Evolutionary conservation across 768 basidiomycete species (phyloP).

Genomic region (Pulveroboletus sp.): DNA sequence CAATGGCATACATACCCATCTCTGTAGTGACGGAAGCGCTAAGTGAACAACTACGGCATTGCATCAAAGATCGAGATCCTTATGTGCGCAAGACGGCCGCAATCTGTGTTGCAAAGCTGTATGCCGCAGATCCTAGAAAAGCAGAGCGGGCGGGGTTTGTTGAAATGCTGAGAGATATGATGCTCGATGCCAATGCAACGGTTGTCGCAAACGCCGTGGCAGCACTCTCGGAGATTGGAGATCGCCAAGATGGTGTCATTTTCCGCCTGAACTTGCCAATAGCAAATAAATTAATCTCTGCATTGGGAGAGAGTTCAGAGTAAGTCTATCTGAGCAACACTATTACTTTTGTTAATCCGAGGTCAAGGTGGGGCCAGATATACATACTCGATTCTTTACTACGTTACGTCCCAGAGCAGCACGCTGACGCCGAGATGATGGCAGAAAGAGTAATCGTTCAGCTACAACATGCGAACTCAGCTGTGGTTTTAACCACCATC

Average conservation of each 20-base stretch:
- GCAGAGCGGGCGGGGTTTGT: constrained; percentile 92
- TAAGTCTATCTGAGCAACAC: constrained; percentile 41
- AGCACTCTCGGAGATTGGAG: constrained; percentile 94
- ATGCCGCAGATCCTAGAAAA: constrained; percentile 80
- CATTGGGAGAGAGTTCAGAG: constrained; percentile 96
- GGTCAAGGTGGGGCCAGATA: constrained; percentile 92
- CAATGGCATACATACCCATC: constrained; percentile 98
- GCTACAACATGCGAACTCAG: constrained; percentile 97
- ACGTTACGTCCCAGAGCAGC: constrained; percentile 88
- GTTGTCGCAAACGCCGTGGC: constrained; percentile 98
- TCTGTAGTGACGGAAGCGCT: constrained; percentile 84
- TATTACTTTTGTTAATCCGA: constrained; percentile 9
- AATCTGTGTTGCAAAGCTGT: constrained; percentile 95
- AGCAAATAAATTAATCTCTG: constrained; percentile 86
- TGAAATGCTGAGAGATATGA: constrained; percentile 83
- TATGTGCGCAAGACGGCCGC: constrained; percentile 99
- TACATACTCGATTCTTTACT: constrained; percentile 95
- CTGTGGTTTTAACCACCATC: constrained; percentile 98
- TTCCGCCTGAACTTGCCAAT: constrained; percentile 86
- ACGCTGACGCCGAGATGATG: constrained; percentile 88
- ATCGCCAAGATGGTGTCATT: constrained; percentile 90
- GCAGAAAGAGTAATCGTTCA: constrained; percentile 95
- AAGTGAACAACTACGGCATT: constrained; percentile 87
- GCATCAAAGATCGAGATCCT: constrained; percentile 90
- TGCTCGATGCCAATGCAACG: constrained; percentile 92